phyloP scores from a whole-genome alignment of 495 filamentous ascomycete species.

The Penicillium simplicissimum region DNA sequence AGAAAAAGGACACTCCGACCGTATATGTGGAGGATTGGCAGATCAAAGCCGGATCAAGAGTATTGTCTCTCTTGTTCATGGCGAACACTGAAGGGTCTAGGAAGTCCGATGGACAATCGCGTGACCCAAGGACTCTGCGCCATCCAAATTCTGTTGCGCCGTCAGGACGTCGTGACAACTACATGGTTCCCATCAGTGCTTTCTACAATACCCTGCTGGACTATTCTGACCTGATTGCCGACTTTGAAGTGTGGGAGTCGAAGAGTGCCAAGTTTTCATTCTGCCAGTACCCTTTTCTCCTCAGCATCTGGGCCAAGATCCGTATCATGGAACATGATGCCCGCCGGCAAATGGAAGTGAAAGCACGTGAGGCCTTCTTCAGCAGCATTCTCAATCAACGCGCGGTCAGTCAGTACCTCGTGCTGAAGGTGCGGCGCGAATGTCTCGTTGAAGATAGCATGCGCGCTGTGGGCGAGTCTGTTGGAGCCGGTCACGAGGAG shows the following conservation, averaged over 20 bases:
- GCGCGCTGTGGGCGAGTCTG: constrained; percentile 80
- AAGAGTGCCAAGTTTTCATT: constrained; percentile 77
- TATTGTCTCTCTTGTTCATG: constrained; percentile 80
- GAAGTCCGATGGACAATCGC: constrained; percentile 30
- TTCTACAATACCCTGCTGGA: constrained; percentile 90
- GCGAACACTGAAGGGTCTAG: constrained; percentile 61
- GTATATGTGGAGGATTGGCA: constrained; percentile 90
- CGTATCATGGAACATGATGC: constrained; percentile 91
- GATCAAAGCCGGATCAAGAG: constrained; percentile 74
- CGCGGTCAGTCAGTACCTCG: constrained; percentile 75
- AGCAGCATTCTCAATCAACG: constrained; percentile 77
- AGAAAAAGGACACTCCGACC: constrained; percentile 51
- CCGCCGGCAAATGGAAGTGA: constrained; percentile 85
- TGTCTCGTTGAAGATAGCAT: constrained; percentile 92
- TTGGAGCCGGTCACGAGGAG: constrained; percentile 80
- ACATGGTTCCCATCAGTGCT: constrained; percentile 73
- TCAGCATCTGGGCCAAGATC: constrained; percentile 93
- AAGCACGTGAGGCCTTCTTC: constrained; percentile 90
- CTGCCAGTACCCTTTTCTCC: constrained; percentile 91
- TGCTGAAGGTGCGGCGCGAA: constrained; percentile 77
- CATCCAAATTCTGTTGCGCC: constrained; percentile 30
- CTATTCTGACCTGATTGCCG: constrained; percentile 79
- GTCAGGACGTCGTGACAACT: constrained; percentile 54
- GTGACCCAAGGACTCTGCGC: constrained; percentile 16
- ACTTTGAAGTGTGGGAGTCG: constrained; percentile 89